Base-by-base conservation (phyloP, 2,329 filamentous ascomycete species). In the Fusarium annulatum region DNA sequence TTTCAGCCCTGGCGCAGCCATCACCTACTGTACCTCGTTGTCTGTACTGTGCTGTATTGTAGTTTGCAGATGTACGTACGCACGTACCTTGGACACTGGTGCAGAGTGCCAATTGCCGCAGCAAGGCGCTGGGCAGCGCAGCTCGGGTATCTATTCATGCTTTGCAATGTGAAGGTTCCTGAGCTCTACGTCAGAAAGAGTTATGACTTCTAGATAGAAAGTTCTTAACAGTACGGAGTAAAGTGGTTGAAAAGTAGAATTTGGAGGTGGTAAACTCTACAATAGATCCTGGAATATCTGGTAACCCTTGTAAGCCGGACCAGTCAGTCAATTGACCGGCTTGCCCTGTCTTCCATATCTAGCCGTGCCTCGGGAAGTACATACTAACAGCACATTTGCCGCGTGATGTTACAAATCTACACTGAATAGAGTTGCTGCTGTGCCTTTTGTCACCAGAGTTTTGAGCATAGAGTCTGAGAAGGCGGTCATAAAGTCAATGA, bases 211-310 rank as follows among this genome's bases (percentile, higher is more conserved):
- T 23, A 30, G 48, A 55, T 23, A 64, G 59, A 46, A 26, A 18
- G 49, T 19, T 49, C 42, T 41, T 51, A 45, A 58, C 48, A 28
- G 10, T 30, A 30, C 30, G 30, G 30, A 30, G 18, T 16, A 42
- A 55, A 52, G 21, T 36, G 39, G 30, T 33, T 46, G 52, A 28
- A 41, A 11, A 53, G 52, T 46, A 52, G 23, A 34, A 49, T 33
- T 46, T 51, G 43, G 69, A 60, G 23, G 43, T 56, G 71, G 67
- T 73, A 52, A 45, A 48, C 61, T 73, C 53, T 48, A 30, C 23
- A 36, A 42, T 49, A 39, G 57, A 65, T 59, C 57, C 67, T 73
- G 67, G 56, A 69, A 68, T 69, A 72, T 69, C 67, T 73, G 71
- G 71, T 71, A 71, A 52, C 62, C 67, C 66, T 56, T 67, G 66